Evolutionary conservation across 2,329 filamentous ascomycete genomes (phyloP).

Genomic region (Neodidymelliopsis sp.): DNA sequence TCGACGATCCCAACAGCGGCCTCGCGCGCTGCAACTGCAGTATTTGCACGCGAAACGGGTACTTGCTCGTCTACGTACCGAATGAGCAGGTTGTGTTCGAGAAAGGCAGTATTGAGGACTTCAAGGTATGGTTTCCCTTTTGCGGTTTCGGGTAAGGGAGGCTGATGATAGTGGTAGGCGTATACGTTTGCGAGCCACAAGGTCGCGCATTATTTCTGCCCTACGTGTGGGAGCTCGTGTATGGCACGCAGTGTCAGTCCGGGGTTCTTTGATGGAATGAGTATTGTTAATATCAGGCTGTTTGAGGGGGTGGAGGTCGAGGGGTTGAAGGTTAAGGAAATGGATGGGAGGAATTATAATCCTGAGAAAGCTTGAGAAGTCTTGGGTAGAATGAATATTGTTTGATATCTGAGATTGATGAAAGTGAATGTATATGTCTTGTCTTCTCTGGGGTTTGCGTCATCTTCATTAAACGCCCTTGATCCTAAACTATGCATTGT

Average conservation of each 20-base stretch:
- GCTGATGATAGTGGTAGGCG: conserved; percentile 19
- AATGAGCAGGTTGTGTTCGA: conserved; percentile 28
- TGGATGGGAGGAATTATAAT: conserved; percentile 35
- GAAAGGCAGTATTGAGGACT: conserved; percentile 26
- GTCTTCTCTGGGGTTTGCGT: no score
- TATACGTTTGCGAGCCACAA: conserved; percentile 37
- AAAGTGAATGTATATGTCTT: no score
- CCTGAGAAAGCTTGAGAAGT: conserved; percentile 11
- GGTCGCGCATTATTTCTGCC: conserved; percentile 38
- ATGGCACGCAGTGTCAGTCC: conserved; percentile 27
- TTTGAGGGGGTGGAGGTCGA: conserved; percentile 39
- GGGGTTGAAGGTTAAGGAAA: conserved; percentile 29
- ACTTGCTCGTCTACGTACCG: conserved; percentile 54
- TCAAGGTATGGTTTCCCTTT: conserved; percentile 21
- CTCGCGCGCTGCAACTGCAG: conserved; percentile 63
- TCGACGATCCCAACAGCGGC: conserved; percentile 52
- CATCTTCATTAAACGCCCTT: no score
- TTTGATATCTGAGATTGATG: no score
- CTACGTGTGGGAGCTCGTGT: conserved; percentile 39
- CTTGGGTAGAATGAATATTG: no score
- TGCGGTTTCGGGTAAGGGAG: background rate
- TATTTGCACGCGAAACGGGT: conserved; percentile 60
- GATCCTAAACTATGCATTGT: no score
- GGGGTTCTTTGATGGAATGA: conserved; percentile 24
- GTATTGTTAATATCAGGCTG: conserved; percentile 40